phyloP scores from a whole-genome alignment of 805 yeast species.

The Ogataea methanolica region DNA sequence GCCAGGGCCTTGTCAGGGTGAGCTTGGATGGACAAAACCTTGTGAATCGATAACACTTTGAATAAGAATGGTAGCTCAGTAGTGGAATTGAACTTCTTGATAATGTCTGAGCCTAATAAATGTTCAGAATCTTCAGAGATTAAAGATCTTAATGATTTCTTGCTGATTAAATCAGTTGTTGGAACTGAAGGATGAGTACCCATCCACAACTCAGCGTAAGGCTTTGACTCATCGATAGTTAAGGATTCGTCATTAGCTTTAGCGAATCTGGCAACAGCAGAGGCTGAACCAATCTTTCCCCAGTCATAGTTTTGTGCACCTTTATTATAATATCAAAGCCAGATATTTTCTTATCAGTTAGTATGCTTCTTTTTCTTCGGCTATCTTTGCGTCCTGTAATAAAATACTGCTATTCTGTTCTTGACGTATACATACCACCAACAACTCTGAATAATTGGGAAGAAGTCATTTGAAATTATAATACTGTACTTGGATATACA shows the following conservation, averaged over 20 bases:
- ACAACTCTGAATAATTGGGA: conserved; percentile 27
- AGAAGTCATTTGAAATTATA: conserved; percentile 2
- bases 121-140: conserved; percentile 55
- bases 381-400: too few species aligned
- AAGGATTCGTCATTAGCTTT: conserved; percentile 60
- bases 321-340: conserved; percentile 2
- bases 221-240: conserved; percentile 63
- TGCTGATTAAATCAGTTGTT: conserved; percentile 51
- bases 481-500: not conserved
- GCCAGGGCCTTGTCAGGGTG: conserved; percentile 93
- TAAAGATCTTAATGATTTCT: conserved; percentile 61
- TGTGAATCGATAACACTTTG: conserved; percentile 88
- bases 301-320: conserved; percentile 37
- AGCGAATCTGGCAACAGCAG: conserved; percentile 90
- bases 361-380: not conserved
- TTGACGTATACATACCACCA: conserved; percentile 25
- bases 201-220: conserved; percentile 99
- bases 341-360: not conserved
- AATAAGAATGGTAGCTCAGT: conserved; percentile 86
- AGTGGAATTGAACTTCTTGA: conserved; percentile 59
- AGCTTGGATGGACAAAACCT: conserved; percentile 94
- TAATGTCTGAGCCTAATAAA: conserved; percentile 55
- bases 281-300: conserved; percentile 71
- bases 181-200: conserved; percentile 96
- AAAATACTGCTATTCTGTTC: not conserved